These are phyloP conservation scores for Clathrus columnatus DNA, from an alignment of 768 basidiomycete species.

Conservation along the genomic window DNA sequence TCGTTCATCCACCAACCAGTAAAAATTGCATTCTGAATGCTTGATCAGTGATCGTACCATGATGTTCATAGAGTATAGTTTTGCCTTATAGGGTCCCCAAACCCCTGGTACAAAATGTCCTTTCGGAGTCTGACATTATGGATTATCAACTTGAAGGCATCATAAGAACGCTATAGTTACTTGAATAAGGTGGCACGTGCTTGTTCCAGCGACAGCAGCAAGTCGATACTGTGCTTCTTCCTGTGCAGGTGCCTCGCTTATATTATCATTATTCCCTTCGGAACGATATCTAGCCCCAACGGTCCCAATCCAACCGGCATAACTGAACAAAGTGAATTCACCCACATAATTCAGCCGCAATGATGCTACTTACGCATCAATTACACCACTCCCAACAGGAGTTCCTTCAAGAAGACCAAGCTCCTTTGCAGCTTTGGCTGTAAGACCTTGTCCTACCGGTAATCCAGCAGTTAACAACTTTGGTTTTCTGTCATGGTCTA, in stretches of 20 bases:
- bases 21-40: conserved; percentile 70
- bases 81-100: conserved; percentile 82
- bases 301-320: conserved; percentile 97
- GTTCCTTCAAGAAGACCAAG: conserved; percentile 81
- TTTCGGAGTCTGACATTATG: conserved; percentile 51
- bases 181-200: conserved; percentile 92
- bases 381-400: conserved; percentile 87
- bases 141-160: not conserved
- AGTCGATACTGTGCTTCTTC: conserved; percentile 74
- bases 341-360: not conserved
- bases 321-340: conserved; percentile 30
- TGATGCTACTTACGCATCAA: conserved; percentile 67
- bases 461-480: conserved; percentile 65
- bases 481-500: conserved; percentile 35
- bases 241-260: conserved; percentile 51
- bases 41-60: conserved; percentile 4
- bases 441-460: conserved; percentile 80
- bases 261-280: conserved; percentile 31
- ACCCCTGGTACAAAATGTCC: conserved; percentile 86
- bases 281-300: conserved; percentile 64
- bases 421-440: conserved; percentile 69
- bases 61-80: not conserved
- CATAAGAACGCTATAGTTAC: conserved; percentile 26
- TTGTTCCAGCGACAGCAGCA: conserved; percentile 92
- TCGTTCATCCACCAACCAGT: conserved; percentile 99